Conservation (phyloP, 2,329 filamentous ascomycete species). For the Berkeleyomyces basicola region DNA sequence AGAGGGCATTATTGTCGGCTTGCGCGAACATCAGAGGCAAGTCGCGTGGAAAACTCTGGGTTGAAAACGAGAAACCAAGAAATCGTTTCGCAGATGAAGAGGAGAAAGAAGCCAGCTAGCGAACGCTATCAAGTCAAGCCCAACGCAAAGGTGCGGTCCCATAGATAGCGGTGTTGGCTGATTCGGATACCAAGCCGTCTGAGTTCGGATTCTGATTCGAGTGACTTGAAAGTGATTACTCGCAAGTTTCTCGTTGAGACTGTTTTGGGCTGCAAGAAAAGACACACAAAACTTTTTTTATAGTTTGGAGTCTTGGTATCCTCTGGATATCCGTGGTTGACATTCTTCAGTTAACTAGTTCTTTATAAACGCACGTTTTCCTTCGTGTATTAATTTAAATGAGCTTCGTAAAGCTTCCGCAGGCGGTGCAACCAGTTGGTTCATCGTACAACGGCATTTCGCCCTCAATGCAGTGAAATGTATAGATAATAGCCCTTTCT, state of each 20-base stretch:
- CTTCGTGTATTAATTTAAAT: constrained; percentile 19
- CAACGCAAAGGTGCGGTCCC: constrained; percentile 21
- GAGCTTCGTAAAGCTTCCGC: constrained; percentile 57
- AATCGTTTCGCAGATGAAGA: constrained; percentile 1
- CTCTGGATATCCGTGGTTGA: no score
- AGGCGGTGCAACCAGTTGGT: constrained; percentile 88
- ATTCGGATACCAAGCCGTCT: constrained; percentile 20
- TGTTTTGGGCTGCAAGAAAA: not conserved
- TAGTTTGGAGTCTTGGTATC: no score
- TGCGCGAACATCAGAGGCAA: constrained; percentile 15
- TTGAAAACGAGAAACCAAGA: constrained; percentile 6
- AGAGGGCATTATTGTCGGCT: constrained; percentile 39
- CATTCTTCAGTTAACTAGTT: no score
- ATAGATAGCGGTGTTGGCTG: constrained; percentile 15
- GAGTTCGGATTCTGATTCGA: constrained; percentile 20
- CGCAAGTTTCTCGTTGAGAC: not conserved
- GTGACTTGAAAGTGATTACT: constrained; percentile 16
- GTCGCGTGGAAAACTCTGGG: not conserved
- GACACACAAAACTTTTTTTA: no score
- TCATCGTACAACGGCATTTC: constrained; percentile 58
- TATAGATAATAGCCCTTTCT: constrained; percentile 84
- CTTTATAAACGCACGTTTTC: not conserved
- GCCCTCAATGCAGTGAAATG: constrained; percentile 90
- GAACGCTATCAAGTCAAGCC: constrained; percentile 14
- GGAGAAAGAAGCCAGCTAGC: constrained; percentile 8